Base-by-base conservation (phyloP, 306 rosid species). In the Oemleria cerasiformis region DNA sequence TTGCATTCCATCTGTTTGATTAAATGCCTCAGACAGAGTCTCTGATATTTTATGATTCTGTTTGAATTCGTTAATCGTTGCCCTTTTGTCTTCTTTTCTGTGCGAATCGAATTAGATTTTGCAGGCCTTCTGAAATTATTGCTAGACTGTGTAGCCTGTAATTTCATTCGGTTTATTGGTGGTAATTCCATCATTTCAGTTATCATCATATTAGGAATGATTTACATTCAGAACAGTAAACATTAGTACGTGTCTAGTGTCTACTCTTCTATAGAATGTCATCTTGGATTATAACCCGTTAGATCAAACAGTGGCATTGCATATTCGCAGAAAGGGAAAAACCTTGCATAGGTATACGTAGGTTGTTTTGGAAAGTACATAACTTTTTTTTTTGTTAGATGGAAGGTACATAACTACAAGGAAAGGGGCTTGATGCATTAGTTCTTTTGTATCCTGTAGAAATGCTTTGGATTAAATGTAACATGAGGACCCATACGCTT, bases 1-100 rank as follows among this genome's bases (percentile, higher is more conserved):
- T 39, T 71, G 90, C 64, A 73, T 62, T 42, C 78, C 44, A 56
- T 40, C 14, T 89, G 86, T 81, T 89, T 75, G 88, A 78, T 81
- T 5, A 75, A 86, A 76, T 83, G 30, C 49, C 75, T 84, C 78
- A 75, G 5, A 41, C 68, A 65, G 68, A 69, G 5, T 53, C 0
- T 6, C 39, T 38, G 44, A 16, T 15, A 9, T 2, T 53, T 53
- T 53, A 12, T 12, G 16, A 13, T 4, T 14, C 7, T 53, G 9
- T 12, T 51, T 51, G 9, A 39, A 55, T 50, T 36, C 25, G 14
- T 23, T 62, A 55, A 39, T 36, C 25, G 14, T 23, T 62, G 45
- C 21, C 15, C 39, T 50, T 63, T 15, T 48, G 36, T 30, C 36
- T 30, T 30, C 36, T 48, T 5, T 2, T 36, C 1, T 3, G 16